phyloP scores from a whole-genome alignment of 306 rosid species.

The Arachis hypogaea region DNA sequence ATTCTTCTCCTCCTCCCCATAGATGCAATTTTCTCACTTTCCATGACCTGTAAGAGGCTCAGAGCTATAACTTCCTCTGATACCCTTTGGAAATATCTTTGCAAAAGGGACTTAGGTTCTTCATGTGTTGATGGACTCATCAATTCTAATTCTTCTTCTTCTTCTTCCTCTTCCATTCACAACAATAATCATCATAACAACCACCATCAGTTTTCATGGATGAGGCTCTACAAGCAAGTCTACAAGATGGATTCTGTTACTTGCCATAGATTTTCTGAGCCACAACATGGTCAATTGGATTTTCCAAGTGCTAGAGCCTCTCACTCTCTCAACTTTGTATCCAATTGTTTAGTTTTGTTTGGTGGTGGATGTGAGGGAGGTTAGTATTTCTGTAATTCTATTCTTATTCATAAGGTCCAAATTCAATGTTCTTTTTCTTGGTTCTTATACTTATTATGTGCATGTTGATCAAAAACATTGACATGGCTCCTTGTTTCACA shows the following conservation, averaged over 20 bases:
- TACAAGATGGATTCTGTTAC: constrained; percentile 57
- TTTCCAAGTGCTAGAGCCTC: constrained; percentile 86
- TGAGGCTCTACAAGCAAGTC: constrained; percentile 71
- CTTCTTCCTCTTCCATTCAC: constrained; percentile 35
- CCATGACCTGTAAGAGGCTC: constrained; percentile 81
- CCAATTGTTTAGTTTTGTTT: constrained; percentile 76
- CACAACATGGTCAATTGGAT: constrained; percentile 46
- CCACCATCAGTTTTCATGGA: constrained; percentile 61
- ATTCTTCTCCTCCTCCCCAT: constrained; percentile 70
- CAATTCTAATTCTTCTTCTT: background rate
- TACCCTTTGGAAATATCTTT: constrained; percentile 73
- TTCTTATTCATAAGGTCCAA: background rate
- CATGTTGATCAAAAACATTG: constrained; percentile 11
- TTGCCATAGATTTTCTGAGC: constrained; percentile 54
- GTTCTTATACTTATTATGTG: constrained; percentile 1
- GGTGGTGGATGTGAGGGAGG: constrained; percentile 98
- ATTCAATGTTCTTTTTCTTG: constrained; percentile 2
- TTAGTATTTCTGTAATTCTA: constrained; percentile 57
- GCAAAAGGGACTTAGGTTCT: constrained; percentile 79
- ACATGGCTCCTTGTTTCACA: constrained; percentile 33
- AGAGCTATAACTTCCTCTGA: constrained; percentile 61
- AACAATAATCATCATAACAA: background rate
- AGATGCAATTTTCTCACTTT: constrained; percentile 71
- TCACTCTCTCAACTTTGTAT: constrained; percentile 91
- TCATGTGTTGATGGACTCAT: constrained; percentile 62